Evolutionary conservation across 805 yeast species (phyloP).

Genomic region (Saccharomyces cerevisiae): DNA sequence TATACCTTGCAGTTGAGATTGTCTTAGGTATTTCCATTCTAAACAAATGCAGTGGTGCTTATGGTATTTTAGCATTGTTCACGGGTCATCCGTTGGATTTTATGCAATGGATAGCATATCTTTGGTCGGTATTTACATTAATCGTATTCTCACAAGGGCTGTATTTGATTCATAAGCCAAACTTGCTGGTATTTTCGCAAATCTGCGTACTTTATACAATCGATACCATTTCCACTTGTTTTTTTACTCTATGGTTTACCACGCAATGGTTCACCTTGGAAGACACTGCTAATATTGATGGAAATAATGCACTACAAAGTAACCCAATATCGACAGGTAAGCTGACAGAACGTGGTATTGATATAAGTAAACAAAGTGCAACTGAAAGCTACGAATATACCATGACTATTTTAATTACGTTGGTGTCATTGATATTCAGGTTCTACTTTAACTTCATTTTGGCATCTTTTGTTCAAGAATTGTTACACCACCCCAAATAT

Average conservation of each 20-base stretch:
- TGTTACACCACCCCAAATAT: conserved; percentile 41
- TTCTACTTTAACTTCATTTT: conserved; percentile 53
- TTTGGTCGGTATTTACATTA: conserved; percentile 52
- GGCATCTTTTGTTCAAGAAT: conserved; percentile 50
- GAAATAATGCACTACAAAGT: neutral
- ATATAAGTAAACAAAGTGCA: conserved; percentile 49
- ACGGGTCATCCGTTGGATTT: conserved; percentile 83
- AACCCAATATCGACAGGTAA: neutral
- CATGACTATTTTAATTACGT: conserved; percentile 44
- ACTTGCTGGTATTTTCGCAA: conserved; percentile 52
- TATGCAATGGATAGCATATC: conserved; percentile 74
- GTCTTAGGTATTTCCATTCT: conserved; percentile 66
- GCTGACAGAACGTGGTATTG: conserved; percentile 10
- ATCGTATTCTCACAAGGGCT: conserved; percentile 60
- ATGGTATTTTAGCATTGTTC: conserved; percentile 75
- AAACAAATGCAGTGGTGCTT: conserved; percentile 83
- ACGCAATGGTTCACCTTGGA: conserved; percentile 62
- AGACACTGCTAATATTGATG: conserved; percentile 18
- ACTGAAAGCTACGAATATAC: conserved; percentile 50
- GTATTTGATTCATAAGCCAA: conserved; percentile 42
- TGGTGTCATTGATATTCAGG: conserved; percentile 41
- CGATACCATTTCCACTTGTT: conserved; percentile 59
- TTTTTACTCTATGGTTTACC: conserved; percentile 68
- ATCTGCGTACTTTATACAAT: conserved; percentile 53
- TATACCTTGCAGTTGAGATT: conserved; percentile 81